Percentiles rank a stretch among this genome's conserved stretches.
Conservation (phyloP, 805 yeast species). For the Lipomyces orientalis region DNA sequence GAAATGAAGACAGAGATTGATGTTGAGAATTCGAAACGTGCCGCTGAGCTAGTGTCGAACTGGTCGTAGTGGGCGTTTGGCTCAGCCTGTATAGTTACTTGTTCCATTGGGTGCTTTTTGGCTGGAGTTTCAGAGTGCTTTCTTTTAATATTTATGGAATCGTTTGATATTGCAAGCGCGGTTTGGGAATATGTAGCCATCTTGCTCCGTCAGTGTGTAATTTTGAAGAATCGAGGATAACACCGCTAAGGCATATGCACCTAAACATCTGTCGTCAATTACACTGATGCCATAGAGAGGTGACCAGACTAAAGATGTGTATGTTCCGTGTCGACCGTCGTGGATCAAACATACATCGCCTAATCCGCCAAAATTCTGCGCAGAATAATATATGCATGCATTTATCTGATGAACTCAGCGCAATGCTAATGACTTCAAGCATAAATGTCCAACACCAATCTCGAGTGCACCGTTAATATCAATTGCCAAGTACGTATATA, state of each 20-base stretch:
- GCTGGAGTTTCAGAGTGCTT: not conserved
- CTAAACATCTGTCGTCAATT: no score
- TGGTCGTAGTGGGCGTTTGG: constrained; percentile 1
- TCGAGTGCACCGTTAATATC: not conserved
- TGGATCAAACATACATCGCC: not conserved
- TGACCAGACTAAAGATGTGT: not conserved
- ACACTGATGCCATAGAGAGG: not conserved
- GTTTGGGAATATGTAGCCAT: not conserved
- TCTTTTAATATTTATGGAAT: not conserved
- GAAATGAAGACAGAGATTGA: constrained; percentile 11
- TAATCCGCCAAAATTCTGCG: not conserved
- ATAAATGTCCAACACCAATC: not conserved
- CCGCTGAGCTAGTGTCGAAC: not conserved
- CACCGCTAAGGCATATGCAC: not conserved
- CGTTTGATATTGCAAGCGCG: not conserved
- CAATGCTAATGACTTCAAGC: not conserved
- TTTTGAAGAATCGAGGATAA: not conserved
- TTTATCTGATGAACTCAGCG: not conserved
- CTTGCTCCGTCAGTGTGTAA: not conserved
- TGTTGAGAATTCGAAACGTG: constrained; percentile 11
- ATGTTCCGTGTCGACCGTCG: not conserved
- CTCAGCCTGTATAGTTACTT: not conserved
- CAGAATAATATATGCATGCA: not conserved
- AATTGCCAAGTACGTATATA: not conserved
- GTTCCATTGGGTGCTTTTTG: not conserved